Evolutionary conservation across 2,329 filamentous ascomycete species (phyloP).

Genomic region (Fragosphaeria purpurea): DNA sequence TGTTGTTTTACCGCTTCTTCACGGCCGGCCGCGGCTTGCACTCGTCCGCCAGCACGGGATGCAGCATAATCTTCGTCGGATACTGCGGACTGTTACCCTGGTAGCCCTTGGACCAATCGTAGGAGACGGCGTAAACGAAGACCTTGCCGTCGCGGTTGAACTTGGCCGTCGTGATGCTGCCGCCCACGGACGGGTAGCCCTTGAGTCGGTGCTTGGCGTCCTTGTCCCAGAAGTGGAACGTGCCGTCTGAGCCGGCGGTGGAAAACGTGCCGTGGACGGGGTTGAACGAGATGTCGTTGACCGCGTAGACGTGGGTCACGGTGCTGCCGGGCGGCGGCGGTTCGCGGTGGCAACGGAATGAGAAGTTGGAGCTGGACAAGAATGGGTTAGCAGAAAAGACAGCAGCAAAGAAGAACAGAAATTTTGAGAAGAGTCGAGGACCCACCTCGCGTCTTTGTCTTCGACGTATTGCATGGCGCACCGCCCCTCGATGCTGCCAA

Average conservation of each 20-base stretch:
- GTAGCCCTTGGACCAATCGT: conserved; percentile 98
- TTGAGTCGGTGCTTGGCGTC: conserved; percentile 81
- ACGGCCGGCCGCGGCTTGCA: conserved; percentile 51
- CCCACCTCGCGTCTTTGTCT: conserved; percentile 72
- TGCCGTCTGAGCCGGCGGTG: conserved; percentile 89
- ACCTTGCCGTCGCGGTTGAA: conserved; percentile 81
- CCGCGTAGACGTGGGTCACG: conserved; percentile 74
- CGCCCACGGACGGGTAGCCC: conserved; percentile 76
- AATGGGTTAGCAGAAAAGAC: not conserved
- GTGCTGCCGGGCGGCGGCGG: conserved; percentile 56
- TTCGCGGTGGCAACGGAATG: conserved; percentile 97
- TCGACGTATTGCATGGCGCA: conserved; percentile 98
- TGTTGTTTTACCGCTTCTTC: conserved; percentile 43
- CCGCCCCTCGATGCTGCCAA: conserved; percentile 91
- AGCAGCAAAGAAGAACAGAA: not conserved
- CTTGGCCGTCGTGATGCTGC: conserved; percentile 81
- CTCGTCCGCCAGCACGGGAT: conserved; percentile 57
- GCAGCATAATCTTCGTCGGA: conserved; percentile 76
- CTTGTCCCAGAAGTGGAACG: conserved; percentile 96
- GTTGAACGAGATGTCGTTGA: conserved; percentile 98
- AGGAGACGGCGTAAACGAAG: conserved; percentile 83
- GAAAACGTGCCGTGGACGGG: conserved; percentile 96
- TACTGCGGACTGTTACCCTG: conserved; percentile 66
- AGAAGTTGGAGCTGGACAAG: conserved; percentile 72
- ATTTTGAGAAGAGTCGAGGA: not conserved